phyloP scores from a whole-genome alignment of 306 rosid genomes.

The Mucuna pruriens region DNA sequence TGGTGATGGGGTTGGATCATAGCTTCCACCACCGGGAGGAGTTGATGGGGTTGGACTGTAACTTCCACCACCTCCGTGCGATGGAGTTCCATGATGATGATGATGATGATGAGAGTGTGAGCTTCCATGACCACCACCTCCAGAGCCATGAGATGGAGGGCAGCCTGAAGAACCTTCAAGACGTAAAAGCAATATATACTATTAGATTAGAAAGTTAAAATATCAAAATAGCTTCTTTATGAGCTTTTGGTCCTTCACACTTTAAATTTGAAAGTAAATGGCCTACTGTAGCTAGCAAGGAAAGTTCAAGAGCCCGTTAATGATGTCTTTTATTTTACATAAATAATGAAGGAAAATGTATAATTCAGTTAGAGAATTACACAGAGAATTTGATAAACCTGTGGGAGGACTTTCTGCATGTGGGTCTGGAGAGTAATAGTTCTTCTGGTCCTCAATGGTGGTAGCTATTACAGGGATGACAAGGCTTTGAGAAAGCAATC shows the following conservation, averaged over 20 bases:
- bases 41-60: conserved; percentile 60
- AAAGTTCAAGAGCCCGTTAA: conserved; percentile 29
- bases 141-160: conserved; percentile 55
- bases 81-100: conserved; percentile 44
- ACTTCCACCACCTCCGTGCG: conserved; percentile 55
- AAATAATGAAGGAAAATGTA: conserved; percentile 1
- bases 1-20: conserved; percentile 45
- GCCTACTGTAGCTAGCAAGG: conserved; percentile 12
- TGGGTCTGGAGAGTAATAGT: conserved; percentile 61
- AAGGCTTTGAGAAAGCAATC: conserved; percentile 69
- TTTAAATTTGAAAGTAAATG: conserved; percentile 28
- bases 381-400: conserved; percentile 52
- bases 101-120: conserved; percentile 37
- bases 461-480: conserved; percentile 58
- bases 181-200: conserved; percentile 26
- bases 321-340: conserved; percentile 10
- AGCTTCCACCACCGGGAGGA: conserved; percentile 48
- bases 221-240: conserved; percentile 17
- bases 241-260: conserved; percentile 14
- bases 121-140: conserved; percentile 51
- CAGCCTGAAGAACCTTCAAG: conserved; percentile 50
- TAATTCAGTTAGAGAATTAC: conserved; percentile 40
- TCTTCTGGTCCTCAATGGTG: conserved; percentile 63
- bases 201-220: conserved; percentile 3
- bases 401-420: conserved; percentile 56